These are phyloP conservation scores for Podospora australis DNA, from an alignment of 495 filamentous ascomycete genomes.

Conservation along the genomic window DNA sequence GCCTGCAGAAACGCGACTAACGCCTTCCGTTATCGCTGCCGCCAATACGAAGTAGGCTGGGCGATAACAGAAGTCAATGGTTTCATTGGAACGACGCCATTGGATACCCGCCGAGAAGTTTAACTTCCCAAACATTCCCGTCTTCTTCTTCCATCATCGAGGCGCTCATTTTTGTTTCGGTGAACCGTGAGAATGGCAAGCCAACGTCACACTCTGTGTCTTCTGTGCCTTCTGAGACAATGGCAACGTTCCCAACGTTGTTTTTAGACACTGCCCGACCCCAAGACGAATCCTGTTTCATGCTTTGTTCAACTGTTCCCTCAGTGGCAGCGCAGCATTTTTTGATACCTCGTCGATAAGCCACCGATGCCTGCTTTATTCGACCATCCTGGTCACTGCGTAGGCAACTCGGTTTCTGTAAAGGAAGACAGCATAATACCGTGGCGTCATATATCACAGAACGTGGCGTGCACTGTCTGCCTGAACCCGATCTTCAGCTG, in stretches of 20 bases:
- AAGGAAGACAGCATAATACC: neutral
- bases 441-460: neutral
- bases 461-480: no score
- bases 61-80: neutral
- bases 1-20: no score
- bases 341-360: neutral
- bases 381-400: neutral
- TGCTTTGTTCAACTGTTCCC: neutral
- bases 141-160: neutral
- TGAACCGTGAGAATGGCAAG: neutral
- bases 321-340: neutral
- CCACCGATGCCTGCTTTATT: neutral
- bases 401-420: neutral
- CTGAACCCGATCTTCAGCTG: no score
- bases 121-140: neutral
- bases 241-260: neutral
- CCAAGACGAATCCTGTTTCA: constrained; percentile 1
- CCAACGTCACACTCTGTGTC: neutral
- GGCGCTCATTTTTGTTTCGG: neutral
- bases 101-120: neutral
- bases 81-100: neutral
- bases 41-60: neutral
- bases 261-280: neutral
- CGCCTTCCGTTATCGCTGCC: neutral
- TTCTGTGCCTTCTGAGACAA: neutral